Percentiles rank a stretch among this genome's conserved stretches.
These are phyloP conservation scores for Tylopilus felleus DNA, from an alignment of 768 basidiomycete genomes.

Conservation along the genomic window DNA sequence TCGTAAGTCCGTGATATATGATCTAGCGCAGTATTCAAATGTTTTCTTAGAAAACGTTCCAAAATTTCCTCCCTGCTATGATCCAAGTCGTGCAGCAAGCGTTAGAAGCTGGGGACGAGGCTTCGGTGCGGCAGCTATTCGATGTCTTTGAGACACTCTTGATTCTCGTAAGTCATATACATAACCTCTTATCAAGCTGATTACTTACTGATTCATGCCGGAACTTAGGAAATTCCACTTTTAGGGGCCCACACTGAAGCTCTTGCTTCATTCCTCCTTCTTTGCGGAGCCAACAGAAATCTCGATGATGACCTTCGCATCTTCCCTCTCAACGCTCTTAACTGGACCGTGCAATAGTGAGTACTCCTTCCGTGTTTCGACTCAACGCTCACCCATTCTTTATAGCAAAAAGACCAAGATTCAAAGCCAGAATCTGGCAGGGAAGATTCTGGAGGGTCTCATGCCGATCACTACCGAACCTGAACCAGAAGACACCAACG, in stretches of 20 bases:
- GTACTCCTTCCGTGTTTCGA: conserved; percentile 22
- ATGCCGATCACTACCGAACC: conserved; percentile 94
- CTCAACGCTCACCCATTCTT: not conserved
- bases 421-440: conserved; percentile 79
- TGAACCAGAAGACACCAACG: conserved; percentile 91
- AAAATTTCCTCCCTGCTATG: conserved; percentile 81
- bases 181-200: not conserved
- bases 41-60: conserved; percentile 70
- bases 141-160: conserved; percentile 95
- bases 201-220: conserved; percentile 3
- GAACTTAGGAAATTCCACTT: conserved; percentile 82
- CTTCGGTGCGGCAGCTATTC: conserved; percentile 82
- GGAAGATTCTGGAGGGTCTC: conserved; percentile 82
- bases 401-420: conserved; percentile 94
- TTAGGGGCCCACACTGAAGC: conserved; percentile 85
- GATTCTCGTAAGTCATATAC: conserved; percentile 62
- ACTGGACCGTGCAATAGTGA: conserved; percentile 96
- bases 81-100: conserved; percentile 84
- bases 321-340: conserved; percentile 87
- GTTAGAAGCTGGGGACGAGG: conserved; percentile 75
- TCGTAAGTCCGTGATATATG: conserved; percentile 50
- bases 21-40: conserved; percentile 1
- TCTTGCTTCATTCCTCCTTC: conserved; percentile 84
- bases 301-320: conserved; percentile 81
- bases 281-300: conserved; percentile 72